Conservation (phyloP, 345 rosid species). For the Cardamine occulta region DNA sequence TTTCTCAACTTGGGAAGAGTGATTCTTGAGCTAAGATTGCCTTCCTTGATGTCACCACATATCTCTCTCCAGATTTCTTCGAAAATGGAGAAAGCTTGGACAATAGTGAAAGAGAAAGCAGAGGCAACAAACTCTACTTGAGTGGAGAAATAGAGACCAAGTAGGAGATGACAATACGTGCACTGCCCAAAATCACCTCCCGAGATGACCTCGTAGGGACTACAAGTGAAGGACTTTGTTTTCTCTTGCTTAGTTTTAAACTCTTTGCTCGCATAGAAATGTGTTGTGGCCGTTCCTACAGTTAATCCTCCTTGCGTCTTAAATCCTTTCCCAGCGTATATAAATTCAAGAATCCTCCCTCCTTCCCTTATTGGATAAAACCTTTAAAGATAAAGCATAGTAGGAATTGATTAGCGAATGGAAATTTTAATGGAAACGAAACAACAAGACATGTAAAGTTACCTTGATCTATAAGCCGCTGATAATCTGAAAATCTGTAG, state of each 20-base stretch:
- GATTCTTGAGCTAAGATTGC: slow-evolving; percentile 61
- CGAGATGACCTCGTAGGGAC: slow-evolving; percentile 79
- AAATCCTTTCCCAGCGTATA: slow-evolving; percentile 79
- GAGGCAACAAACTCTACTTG: slow-evolving; percentile 80
- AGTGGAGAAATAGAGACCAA: slow-evolving; percentile 67
- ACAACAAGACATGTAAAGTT: background rate
- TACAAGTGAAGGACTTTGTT: slow-evolving; percentile 78
- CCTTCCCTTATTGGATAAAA: slow-evolving; percentile 77
- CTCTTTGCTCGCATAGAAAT: slow-evolving; percentile 85
- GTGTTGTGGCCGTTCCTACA: slow-evolving; percentile 91
- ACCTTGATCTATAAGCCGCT: slow-evolving; percentile 95
- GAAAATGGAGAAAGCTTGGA: slow-evolving; percentile 73
- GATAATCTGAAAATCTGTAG: slow-evolving; percentile 78
- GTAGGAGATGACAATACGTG: slow-evolving; percentile 89
- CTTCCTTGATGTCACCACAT: slow-evolving; percentile 63
- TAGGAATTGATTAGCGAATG: background rate
- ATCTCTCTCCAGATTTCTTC: slow-evolving; percentile 83
- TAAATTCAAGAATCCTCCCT: slow-evolving; percentile 86
- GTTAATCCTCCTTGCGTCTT: slow-evolving; percentile 75
- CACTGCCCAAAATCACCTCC: slow-evolving; percentile 81
- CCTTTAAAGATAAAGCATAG: slow-evolving; percentile 47
- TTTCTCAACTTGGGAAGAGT: slow-evolving; percentile 55
- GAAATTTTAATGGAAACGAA: background rate
- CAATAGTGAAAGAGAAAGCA: slow-evolving; percentile 80
- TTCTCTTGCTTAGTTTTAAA: slow-evolving; percentile 76